These are phyloP conservation scores for Microcyclosporella mali DNA, from an alignment of 2,329 filamentous ascomycete species.

Conservation along the genomic window DNA sequence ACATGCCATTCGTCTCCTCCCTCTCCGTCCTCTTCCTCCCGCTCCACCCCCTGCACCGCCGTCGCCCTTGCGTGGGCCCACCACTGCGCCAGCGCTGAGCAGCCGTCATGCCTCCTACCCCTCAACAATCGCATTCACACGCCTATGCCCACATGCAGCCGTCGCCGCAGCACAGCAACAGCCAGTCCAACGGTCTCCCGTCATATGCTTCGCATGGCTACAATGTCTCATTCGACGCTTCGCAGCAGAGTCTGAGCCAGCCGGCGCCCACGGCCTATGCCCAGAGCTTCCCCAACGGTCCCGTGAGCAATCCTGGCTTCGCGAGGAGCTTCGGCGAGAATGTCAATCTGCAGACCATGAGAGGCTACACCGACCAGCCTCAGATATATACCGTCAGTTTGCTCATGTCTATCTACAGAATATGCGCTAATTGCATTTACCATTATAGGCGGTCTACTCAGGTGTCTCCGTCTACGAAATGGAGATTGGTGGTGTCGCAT, in stretches of 20 bases:
- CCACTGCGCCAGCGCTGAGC: neutral
- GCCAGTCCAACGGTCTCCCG: constrained; percentile 17
- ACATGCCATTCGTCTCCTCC: no score
- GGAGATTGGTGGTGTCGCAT: constrained; percentile 86
- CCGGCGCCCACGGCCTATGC: constrained; percentile 19
- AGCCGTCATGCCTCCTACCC: constrained; percentile 26
- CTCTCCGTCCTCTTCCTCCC: no score
- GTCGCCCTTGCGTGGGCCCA: constrained; percentile 1
- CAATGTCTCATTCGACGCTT: constrained; percentile 27
- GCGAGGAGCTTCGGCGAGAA: constrained; percentile 29
- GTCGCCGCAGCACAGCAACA: constrained; percentile 13
- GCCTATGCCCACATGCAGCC: constrained; percentile 18
- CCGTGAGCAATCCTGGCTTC: constrained; percentile 35
- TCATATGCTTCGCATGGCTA: constrained; percentile 21
- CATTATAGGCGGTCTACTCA: constrained; percentile 79
- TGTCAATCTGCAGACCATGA: constrained; percentile 18
- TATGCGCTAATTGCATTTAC: constrained; percentile 5
- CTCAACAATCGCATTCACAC: constrained; percentile 22
- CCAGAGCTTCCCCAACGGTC: constrained; percentile 31
- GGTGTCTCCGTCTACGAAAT: constrained; percentile 97
- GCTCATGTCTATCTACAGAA: neutral
- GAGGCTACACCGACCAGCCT: constrained; percentile 33
- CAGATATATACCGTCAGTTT: constrained; percentile 46
- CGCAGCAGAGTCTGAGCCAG: constrained; percentile 18
- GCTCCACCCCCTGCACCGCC: neutral